Conservation (phyloP, 129 eudicot species). For the Sambucus nigra region DNA sequence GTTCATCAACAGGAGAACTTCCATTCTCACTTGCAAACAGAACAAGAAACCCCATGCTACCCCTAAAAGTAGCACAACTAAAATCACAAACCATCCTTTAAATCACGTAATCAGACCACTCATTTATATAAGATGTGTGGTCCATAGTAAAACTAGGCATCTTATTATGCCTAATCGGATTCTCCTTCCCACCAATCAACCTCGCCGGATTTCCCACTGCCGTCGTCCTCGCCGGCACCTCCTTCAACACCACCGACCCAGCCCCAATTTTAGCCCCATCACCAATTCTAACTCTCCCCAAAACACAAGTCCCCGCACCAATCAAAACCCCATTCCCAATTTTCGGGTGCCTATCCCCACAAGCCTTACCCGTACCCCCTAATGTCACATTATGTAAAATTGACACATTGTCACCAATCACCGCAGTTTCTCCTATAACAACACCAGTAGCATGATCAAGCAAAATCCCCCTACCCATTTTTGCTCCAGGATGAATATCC, state of each 20-base stretch:
- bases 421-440: conserved; percentile 52
- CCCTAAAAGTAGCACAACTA: not conserved
- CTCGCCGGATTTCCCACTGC: conserved; percentile 56
- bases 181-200: conserved; percentile 45
- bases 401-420: conserved; percentile 49
- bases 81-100: conserved; percentile 1
- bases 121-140: conserved; percentile 42
- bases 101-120: conserved; percentile 55
- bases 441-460: conserved; percentile 55
- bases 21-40: conserved; percentile 4
- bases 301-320: conserved; percentile 54
- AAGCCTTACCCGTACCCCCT: conserved; percentile 46
- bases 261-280: conserved; percentile 61
- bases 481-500: conserved; percentile 56
- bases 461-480: conserved; percentile 44
- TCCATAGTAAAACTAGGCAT: conserved; percentile 57
- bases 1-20: conserved; percentile 13
- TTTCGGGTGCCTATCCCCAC: conserved; percentile 49
- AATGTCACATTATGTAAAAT: conserved; percentile 47
- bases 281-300: conserved; percentile 43
- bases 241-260: conserved; percentile 43
- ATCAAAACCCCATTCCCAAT: conserved; percentile 50
- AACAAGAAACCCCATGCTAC: not conserved
- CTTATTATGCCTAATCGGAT: conserved; percentile 34
- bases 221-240: conserved; percentile 40